These are phyloP conservation scores for Ustilaginoidea virens DNA, from an alignment of 2,329 filamentous ascomycete genomes.

Conservation along the genomic window DNA sequence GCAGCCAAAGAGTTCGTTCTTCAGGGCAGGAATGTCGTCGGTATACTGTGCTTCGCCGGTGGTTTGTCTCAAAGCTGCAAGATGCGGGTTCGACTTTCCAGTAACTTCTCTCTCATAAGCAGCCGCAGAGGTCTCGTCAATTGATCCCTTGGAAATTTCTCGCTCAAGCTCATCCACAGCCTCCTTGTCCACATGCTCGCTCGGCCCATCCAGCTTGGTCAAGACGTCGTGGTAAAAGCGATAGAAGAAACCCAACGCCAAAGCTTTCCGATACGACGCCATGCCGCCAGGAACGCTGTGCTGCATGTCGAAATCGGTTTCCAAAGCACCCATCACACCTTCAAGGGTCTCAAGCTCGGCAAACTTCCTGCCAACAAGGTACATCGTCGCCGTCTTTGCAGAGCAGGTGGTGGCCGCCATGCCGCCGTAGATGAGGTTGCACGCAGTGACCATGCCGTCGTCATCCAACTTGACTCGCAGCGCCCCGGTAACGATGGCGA, in stretches of 20 bases:
- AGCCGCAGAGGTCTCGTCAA: slow-evolving; percentile 59
- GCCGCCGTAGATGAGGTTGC: slow-evolving; percentile 78
- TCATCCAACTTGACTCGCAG: slow-evolving; percentile 59
- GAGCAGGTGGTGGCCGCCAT: slow-evolving; percentile 89
- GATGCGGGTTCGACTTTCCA: slow-evolving; percentile 72
- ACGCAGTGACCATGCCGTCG: slow-evolving; percentile 53
- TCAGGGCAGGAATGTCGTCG: slow-evolving; percentile 76
- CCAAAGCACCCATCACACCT: slow-evolving; percentile 78
- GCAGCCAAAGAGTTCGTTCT: slow-evolving; percentile 80
- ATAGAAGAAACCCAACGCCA: slow-evolving; percentile 92
- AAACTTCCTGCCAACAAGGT: slow-evolving; percentile 62
- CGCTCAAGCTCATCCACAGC: slow-evolving; percentile 75
- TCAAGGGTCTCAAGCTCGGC: slow-evolving; percentile 73
- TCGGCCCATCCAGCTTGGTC: slow-evolving; percentile 36
- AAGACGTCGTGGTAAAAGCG: slow-evolving; percentile 89
- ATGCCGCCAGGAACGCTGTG: slow-evolving; percentile 94
- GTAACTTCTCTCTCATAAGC: slow-evolving; percentile 73
- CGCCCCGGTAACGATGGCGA: slow-evolving; percentile 88
- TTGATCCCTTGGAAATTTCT: slow-evolving; percentile 62
- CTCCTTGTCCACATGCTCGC: slow-evolving; percentile 46
- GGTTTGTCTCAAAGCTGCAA: slow-evolving; percentile 84
- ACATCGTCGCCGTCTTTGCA: slow-evolving; percentile 63
- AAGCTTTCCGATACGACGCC: slow-evolving; percentile 85
- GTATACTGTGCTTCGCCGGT: slow-evolving; percentile 94
- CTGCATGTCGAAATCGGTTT: slow-evolving; percentile 71